phyloP scores from a whole-genome alignment of 441 rosid species.

The Lepidium campestre region DNA sequence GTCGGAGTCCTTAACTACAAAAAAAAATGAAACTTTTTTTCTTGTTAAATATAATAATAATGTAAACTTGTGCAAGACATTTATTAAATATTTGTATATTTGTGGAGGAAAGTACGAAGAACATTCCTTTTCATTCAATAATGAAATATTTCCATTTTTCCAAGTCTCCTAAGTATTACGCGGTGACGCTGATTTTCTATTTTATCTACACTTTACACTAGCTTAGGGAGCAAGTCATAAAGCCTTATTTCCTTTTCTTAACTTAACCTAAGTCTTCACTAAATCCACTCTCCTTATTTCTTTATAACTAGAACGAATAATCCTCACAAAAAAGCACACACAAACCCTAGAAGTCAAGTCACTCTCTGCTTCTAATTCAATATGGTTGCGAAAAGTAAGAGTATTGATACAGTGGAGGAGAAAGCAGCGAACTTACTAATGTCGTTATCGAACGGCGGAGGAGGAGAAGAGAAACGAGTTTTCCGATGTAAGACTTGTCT shows the following conservation, averaged over 20 bases:
- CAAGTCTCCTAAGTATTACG: not conserved
- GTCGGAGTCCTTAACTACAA: too few species aligned
- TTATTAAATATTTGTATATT: not conserved
- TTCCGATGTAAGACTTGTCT: slow-evolving; percentile 58
- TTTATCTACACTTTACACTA: not conserved
- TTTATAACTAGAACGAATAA: not conserved
- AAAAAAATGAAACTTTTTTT: too few species aligned
- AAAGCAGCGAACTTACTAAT: slow-evolving; percentile 3
- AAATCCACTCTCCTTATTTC: not conserved
- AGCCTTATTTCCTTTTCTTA: not conserved
- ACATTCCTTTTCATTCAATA: not conserved
- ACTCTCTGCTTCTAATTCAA: not conserved
- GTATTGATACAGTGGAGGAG: not conserved
- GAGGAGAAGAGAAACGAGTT: slow-evolving; percentile 14
- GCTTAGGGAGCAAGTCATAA: not conserved
- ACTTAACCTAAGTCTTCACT: not conserved
- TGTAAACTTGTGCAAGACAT: too few species aligned
- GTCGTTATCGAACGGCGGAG: not conserved
- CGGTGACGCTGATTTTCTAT: not conserved
- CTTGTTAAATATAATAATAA: too few species aligned
- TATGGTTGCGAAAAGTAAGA: slow-evolving; percentile 8
- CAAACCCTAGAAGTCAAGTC: slow-evolving; percentile 6
- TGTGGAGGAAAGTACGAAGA: not conserved
- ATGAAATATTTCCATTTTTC: not conserved
- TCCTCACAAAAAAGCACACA: not conserved